phyloP scores from a whole-genome alignment of 495 filamentous ascomycete genomes.

The Penicillium egyptiacum region DNA sequence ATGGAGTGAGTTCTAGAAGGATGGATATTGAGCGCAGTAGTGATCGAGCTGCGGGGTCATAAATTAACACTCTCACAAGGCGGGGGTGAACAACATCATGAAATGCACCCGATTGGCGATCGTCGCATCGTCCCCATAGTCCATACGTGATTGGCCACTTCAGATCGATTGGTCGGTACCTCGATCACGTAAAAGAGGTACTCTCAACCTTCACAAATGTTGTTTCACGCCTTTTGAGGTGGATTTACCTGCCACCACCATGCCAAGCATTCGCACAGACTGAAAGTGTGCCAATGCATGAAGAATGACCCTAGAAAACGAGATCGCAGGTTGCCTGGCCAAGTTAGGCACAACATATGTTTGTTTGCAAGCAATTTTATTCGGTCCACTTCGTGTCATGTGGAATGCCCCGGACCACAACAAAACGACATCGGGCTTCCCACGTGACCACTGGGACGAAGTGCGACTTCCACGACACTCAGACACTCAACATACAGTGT shows the following conservation, averaged over 20 bases:
- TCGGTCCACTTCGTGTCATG: constrained; percentile 2
- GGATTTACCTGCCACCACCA: no score
- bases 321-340: neutral
- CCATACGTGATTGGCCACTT: neutral
- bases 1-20: neutral
- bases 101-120: constrained; percentile 10
- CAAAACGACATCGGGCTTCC: neutral
- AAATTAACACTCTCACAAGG: constrained; percentile 1
- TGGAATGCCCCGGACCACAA: constrained; percentile 4
- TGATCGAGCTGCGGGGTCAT: constrained; percentile 8
- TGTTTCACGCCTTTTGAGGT: neutral
- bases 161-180: constrained; percentile 1
- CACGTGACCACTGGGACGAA: neutral
- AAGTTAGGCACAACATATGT: constrained; percentile 8
- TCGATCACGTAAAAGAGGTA: neutral
- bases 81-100: neutral
- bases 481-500: neutral
- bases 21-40: neutral
- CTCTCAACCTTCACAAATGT: neutral
- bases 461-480: neutral
- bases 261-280: constrained; percentile 8
- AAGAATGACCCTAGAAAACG: constrained; percentile 6
- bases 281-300: neutral
- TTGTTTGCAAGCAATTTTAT: neutral
- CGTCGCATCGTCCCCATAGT: neutral